Base-by-base conservation (phyloP, 1,284 basidiomycete species). In the Pseudozyma hubeiensis region DNA sequence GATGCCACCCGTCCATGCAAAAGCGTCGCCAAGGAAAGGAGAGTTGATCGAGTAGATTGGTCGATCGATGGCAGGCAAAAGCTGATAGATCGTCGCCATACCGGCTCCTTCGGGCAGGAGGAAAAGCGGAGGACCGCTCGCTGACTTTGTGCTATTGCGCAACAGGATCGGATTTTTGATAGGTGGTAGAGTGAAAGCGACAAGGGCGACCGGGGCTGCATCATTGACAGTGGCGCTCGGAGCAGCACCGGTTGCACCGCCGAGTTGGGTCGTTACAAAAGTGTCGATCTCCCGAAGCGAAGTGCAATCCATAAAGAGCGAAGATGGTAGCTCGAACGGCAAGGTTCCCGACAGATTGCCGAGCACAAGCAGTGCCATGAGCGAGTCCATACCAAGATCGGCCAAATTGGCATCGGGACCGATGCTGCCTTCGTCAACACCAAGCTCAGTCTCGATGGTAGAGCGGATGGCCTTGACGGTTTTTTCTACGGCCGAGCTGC, bases 1-100 rank as follows among this genome's bases (percentile, higher is more conserved):
- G 71, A 88, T 57, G 16, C 71, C 75, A 4, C 68, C 58, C 5
- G 45, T 51, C 75, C 75, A 77, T 1, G 53, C 47, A 2, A 52
- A 39, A 9, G 71, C 45, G 43, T 71, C 44, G 40, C 51, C 16
- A 2, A 75, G 57, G 56, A 75, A 77, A 13, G 75, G 67, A 11
- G 64, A 67, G 53, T 77, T 77, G 61, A 77, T 53, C 49, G 64
- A 60, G 54, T 75, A 77, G 19, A 77, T 35, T 4, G 53, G 29
- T 11, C 67, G 60, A 35, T 70, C 75, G 31, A 77, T 64, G 11
- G 51, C 29, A 0, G 35, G 61, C 11, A 77, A 41, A 30, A 41
- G 45, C 31, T 58, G 48, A 48, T 77, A 77, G 19, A 73, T 64
- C 3, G 71, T 70, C 39, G 71, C 57, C 56, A 66, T 67, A 24